phyloP scores from a whole-genome alignment of 2,329 filamentous ascomycete species.

The Neoscytalidium dimidiatum region DNA sequence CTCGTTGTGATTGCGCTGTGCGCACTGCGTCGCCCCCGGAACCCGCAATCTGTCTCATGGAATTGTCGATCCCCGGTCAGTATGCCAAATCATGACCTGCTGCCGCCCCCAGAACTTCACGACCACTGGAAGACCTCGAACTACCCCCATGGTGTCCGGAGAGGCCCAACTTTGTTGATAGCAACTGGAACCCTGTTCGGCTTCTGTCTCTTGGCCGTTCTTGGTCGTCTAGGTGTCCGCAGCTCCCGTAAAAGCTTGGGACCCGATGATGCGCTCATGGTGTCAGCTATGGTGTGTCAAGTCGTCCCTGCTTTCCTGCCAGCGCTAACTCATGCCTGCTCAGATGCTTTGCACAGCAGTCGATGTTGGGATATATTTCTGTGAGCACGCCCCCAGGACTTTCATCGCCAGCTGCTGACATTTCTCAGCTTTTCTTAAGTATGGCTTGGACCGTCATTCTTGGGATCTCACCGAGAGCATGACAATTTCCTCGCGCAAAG shows the following conservation, averaged over 20 bases:
- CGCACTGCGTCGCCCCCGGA: not conserved
- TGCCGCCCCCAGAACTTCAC: not conserved
- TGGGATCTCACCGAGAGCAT: not conserved
- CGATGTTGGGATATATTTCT: not conserved
- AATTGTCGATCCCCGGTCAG: not conserved
- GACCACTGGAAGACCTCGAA: not conserved
- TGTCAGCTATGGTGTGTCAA: not conserved
- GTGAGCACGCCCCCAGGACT: not conserved
- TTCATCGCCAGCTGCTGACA: not conserved
- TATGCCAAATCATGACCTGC: not conserved
- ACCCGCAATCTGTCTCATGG: not conserved
- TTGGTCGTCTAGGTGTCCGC: not conserved
- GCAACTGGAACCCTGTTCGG: not conserved
- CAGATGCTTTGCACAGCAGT: not conserved
- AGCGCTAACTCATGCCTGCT: not conserved
- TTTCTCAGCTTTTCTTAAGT: not conserved
- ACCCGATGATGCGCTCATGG: not conserved
- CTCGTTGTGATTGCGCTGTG: not conserved
- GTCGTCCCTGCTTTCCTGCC: not conserved
- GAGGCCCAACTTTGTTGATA: not conserved
- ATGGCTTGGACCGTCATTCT: slow-evolving; percentile 13
- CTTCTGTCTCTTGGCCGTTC: not conserved
- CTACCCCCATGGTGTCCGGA: not conserved
- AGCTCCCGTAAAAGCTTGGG: not conserved
- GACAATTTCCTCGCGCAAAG: not conserved